Evolutionary conservation across 495 filamentous ascomycete genomes (phyloP), one percentile per base, ranked within the genome.

Genomic region (Aspergillus taichungensis): DNA sequence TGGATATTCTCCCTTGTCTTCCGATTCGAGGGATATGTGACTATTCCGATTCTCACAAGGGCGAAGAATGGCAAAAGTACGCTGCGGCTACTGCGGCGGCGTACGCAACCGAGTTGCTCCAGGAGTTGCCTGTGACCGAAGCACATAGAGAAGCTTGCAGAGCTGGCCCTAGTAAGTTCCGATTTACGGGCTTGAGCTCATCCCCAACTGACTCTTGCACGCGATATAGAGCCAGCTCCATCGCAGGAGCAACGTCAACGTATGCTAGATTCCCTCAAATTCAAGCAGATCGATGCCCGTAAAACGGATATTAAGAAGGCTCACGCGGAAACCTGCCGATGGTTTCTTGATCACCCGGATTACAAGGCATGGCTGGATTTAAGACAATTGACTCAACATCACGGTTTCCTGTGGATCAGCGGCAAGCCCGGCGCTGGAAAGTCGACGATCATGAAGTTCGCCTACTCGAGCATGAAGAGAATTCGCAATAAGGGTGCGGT

Each of bases 361-460:
- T 78, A 74, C 45, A 12, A 44, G 8, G 43, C 56, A n/a, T 81
- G 75, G 76, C 63, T 77, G 8, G 60, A 74, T 40, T 13, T 43
- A 5, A 33, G n/a, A 6, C 56, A 64, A 30, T 29, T 67, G 8
- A 3, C 13, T 5, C 32, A 72, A 9, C 71, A 74, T 49, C 54
- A 68, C 37, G 74, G 76, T 6, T 64, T 81, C 37, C 39, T 81
- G 11, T 81, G 76, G 77, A 71, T 82, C 35, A 75, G 64, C 47
- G 76, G 76, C 2, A 78, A 80, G 34, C 72, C 76, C 4, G 76
- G 74, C 8, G 55, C 66, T 12, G 76, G 77, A 6, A 80, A 79
- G 51, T 79, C 76, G 9, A 72, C 67, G 5, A 49, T 73, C 3
- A 76, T 78, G 68, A 76, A 76, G 33, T 68, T 66, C 42, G 52